Evolutionary conservation across 768 basidiomycete species (phyloP).

Genomic region (Trametes cubensis): DNA sequence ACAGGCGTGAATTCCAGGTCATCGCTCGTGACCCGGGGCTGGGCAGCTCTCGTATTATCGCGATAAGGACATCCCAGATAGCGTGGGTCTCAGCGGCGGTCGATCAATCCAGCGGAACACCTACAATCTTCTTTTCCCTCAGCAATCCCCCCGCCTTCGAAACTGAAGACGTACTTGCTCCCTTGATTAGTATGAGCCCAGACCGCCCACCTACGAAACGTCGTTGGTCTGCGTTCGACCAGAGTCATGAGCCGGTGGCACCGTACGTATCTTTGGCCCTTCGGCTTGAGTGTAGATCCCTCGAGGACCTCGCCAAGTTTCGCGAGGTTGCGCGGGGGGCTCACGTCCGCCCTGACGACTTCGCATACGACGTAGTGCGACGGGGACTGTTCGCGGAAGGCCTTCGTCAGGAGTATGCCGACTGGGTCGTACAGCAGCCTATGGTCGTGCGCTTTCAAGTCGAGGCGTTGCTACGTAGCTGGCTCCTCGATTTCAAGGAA

Average conservation of each 20-base stretch:
- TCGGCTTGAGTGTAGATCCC: constrained; percentile 49
- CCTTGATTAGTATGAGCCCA: neutral
- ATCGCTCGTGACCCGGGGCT: constrained; percentile 26
- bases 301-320: constrained; percentile 42
- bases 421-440: constrained; percentile 40
- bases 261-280: constrained; percentile 57
- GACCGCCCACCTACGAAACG: constrained; percentile 29
- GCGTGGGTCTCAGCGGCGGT: constrained; percentile 40
- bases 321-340: constrained; percentile 42
- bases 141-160: constrained; percentile 46
- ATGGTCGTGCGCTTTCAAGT: constrained; percentile 67
- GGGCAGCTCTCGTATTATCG: constrained; percentile 37
- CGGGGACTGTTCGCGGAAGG: constrained; percentile 48
- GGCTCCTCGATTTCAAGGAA: constrained; percentile 53
- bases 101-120: constrained; percentile 29
- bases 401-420: constrained; percentile 36
- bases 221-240: constrained; percentile 42
- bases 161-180: constrained; percentile 7
- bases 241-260: constrained; percentile 44
- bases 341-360: constrained; percentile 35
- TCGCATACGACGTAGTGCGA: constrained; percentile 43
- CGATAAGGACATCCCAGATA: constrained; percentile 50
- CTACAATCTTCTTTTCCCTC: constrained; percentile 46
- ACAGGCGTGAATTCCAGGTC: constrained; percentile 53
- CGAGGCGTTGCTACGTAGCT: constrained; percentile 43